Evolutionary conservation across 1,284 basidiomycete species (phyloP), one percentile per base, ranked within the genome.

Genomic region (Cutaneotrichosporon mucoides): DNA sequence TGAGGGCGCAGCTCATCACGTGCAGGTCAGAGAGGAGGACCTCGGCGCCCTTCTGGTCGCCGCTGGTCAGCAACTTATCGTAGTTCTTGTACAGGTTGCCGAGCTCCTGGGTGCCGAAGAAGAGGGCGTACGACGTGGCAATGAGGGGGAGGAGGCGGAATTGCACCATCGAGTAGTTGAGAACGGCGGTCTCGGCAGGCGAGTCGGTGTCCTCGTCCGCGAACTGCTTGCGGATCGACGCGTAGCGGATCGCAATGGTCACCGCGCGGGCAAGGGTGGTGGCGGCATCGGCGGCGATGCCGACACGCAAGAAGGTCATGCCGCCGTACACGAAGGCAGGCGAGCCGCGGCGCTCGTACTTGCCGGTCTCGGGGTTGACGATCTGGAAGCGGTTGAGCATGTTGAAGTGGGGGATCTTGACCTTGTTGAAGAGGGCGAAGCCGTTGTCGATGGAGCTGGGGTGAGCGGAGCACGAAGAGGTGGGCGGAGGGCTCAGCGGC

Each of bases 301-400:
- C 79, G 8, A 80, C 81, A 52, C 82, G 75, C 13, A 82, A 82
- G 45, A 76, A 76, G 9, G 84, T 78, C 48, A 84, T 74, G 3
- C 83, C 82, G 51, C 82, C 83, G 68, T 84, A 84, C 5, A 82
- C 82, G 57, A 84, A 76, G 62, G 62, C 83, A 81, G 52, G 81
- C 78, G 41, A 83, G 76, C 50, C 82, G 80, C 40, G 74, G 70
- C 55, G 77, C 72, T 24, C 70, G 73, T 49, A 78, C 73, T 13
- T 62, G 60, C 33, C 71, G 68, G 42, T 83, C 78, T n/a, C 80
- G 75, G 10, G 82, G 71, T 63, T 54, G 16, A 77, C 75, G 66
- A 82, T 80, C 44, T 81, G 82, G 73, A 84, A 82, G 74, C 84
- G 84, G 80, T 83, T 83, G 63, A 84, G 79, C 82, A 84, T 84